These are phyloP conservation scores for Xylaria sp. DNA, from an alignment of 2,329 filamentous ascomycete species.

Conservation along the genomic window DNA sequence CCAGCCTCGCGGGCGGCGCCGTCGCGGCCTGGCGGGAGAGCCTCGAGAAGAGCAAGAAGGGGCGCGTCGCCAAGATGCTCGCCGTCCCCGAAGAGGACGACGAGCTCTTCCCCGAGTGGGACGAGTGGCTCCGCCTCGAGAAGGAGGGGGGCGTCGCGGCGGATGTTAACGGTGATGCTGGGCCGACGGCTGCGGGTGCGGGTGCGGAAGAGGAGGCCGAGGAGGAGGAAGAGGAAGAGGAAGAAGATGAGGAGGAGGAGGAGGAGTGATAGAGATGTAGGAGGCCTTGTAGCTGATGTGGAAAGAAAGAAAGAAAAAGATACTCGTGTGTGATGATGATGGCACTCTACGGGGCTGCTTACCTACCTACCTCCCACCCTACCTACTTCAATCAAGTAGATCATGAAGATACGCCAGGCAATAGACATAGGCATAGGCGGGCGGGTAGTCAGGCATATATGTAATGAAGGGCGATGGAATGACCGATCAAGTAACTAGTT, in stretches of 20 bases:
- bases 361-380: too few species aligned
- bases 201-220: conserved; percentile 26
- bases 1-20: conserved; percentile 68
- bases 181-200: too few species aligned
- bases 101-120: conserved; percentile 95
- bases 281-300: too few species aligned
- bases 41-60: conserved; percentile 83
- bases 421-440: too few species aligned
- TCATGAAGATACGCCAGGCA: too few species aligned
- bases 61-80: conserved; percentile 79
- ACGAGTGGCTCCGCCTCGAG: conserved; percentile 84
- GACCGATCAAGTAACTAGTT: too few species aligned
- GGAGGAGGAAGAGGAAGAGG: conserved; percentile 28
- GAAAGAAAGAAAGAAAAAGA: too few species aligned
- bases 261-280: too few species aligned
- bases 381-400: too few species aligned
- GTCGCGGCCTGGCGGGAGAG: conserved; percentile 80
- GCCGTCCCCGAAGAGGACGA: conserved; percentile 81
- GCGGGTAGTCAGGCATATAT: too few species aligned
- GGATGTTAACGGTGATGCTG: conserved; percentile 29
- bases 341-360: too few species aligned
- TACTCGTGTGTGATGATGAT: too few species aligned
- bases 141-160: conserved; percentile 61
- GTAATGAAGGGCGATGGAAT: not conserved
- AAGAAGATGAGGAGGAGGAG: conserved; percentile 18